phyloP scores from a whole-genome alignment of 2,329 filamentous ascomycete genomes.

The Penicillium sp. region DNA sequence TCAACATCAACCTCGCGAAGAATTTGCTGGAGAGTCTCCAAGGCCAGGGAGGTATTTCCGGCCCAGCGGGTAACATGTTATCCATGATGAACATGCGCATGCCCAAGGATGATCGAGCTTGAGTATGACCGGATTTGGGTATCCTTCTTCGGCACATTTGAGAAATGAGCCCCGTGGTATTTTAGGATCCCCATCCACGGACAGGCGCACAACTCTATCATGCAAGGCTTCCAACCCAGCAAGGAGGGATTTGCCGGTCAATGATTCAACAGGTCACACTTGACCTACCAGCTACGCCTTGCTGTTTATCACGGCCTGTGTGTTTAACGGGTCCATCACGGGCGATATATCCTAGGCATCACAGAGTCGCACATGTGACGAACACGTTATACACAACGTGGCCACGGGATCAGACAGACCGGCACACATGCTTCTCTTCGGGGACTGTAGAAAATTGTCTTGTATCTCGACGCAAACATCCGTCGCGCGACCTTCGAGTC shows the following conservation, averaged over 20 bases:
- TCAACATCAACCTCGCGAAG: conserved; percentile 84
- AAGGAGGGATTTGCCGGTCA: no score
- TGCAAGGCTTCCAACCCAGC: no score
- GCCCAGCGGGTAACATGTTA: conserved; percentile 84
- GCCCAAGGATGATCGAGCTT: conserved; percentile 68
- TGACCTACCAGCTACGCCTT: no score
- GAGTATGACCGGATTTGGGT: neutral
- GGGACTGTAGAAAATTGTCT: neutral
- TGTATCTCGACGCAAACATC: neutral
- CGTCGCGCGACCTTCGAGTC: no score
- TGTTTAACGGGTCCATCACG: neutral
- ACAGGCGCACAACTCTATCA: no score
- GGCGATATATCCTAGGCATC: neutral
- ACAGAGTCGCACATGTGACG: neutral
- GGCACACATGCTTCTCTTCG: neutral
- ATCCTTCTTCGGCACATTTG: no score
- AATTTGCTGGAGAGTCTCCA: conserved; percentile 94
- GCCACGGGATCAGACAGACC: neutral
- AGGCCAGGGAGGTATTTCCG: conserved; percentile 79
- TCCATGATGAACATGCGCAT: conserved; percentile 81
- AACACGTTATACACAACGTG: neutral
- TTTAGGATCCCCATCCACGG: no score
- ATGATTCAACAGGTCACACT: no score
- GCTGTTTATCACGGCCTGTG: neutral
- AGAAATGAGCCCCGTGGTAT: no score